These are phyloP conservation scores for Dendrobium catenatum DNA, from an alignment of 106 monocot genomes.

Conservation along the genomic window DNA sequence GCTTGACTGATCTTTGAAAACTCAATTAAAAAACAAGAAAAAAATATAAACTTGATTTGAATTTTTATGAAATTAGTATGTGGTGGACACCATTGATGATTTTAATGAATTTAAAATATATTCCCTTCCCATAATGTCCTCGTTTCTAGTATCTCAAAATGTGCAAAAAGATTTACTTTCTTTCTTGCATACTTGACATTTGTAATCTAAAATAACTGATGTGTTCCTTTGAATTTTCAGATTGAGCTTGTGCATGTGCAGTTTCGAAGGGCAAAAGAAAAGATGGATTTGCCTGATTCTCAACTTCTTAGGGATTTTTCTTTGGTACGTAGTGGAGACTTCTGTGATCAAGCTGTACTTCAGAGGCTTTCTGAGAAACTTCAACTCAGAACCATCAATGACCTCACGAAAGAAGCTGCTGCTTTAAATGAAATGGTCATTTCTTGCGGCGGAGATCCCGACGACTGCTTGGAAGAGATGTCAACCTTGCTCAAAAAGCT, in stretches of 20 bases:
- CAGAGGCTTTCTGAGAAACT: conserved; percentile 53
- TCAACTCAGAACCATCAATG: conserved; percentile 44
- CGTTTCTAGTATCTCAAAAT: neutral
- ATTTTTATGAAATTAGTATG: no score
- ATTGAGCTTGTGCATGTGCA: conserved; percentile 66
- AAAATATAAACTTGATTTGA: neutral
- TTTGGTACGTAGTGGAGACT: conserved; percentile 13
- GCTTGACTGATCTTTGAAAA: no score
- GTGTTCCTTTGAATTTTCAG: conserved; percentile 16
- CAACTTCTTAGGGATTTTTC: conserved; percentile 31
- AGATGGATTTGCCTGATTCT: conserved; percentile 34
- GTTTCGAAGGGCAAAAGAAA: conserved; percentile 47
- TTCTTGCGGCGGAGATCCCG: conserved; percentile 27
- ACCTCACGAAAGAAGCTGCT: conserved; percentile 52
- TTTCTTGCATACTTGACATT: neutral
- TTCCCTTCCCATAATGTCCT: neutral
- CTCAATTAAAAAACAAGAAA: no score
- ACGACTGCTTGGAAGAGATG: conserved; percentile 30
- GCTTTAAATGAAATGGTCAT: conserved; percentile 56
- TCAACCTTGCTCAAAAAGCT: conserved; percentile 43
- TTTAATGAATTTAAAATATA: no score
- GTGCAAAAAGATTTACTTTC: neutral
- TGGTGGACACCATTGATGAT: neutral
- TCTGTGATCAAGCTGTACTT: conserved; percentile 22
- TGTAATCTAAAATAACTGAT: neutral